Evolutionary conservation across 805 yeast genomes (phyloP).

Genomic region (Candida hispaniensis): DNA sequence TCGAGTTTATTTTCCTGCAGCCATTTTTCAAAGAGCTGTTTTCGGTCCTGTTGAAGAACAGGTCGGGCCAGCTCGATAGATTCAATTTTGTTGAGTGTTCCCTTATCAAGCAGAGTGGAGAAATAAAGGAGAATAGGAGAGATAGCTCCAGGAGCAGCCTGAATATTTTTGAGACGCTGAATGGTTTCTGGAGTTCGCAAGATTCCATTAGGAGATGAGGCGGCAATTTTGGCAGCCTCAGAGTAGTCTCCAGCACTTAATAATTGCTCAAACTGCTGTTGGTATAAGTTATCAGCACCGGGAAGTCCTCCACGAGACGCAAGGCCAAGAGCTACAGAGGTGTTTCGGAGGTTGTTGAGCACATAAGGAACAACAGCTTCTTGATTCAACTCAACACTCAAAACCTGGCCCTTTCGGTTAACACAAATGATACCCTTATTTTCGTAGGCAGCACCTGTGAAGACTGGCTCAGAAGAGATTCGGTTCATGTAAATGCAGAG

Average conservation of each 20-base stretch:
- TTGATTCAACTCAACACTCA: conserved; percentile 80
- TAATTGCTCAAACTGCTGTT: conserved; percentile 81
- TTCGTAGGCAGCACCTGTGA: conserved; percentile 71
- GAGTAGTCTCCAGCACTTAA: conserved; percentile 77
- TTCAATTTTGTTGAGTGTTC: conserved; percentile 84
- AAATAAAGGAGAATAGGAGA: conserved; percentile 92
- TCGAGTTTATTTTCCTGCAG: conserved; percentile 89
- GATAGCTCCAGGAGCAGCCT: conserved; percentile 87
- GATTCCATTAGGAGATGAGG: conserved; percentile 68
- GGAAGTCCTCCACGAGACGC: conserved; percentile 95
- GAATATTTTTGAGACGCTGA: conserved; percentile 79
- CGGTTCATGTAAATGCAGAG: conserved; percentile 89
- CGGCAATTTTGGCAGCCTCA: conserved; percentile 94
- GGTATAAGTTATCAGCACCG: conserved; percentile 89
- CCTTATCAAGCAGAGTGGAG: conserved; percentile 82
- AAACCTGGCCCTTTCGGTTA: conserved; percentile 90
- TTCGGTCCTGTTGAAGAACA: conserved; percentile 88
- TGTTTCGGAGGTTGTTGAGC: conserved; percentile 74
- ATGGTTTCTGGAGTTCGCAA: conserved; percentile 92
- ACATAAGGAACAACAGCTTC: conserved; percentile 83
- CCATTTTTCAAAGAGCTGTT: conserved; percentile 91
- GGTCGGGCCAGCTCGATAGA: conserved; percentile 92
- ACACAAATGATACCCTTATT: conserved; percentile 80
- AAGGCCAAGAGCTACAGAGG: conserved; percentile 71
- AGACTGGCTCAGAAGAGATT: conserved; percentile 90